Evolutionary conservation across 2,329 filamentous ascomycete species (phyloP).

Genomic region (Delphinella strobiligena): DNA sequence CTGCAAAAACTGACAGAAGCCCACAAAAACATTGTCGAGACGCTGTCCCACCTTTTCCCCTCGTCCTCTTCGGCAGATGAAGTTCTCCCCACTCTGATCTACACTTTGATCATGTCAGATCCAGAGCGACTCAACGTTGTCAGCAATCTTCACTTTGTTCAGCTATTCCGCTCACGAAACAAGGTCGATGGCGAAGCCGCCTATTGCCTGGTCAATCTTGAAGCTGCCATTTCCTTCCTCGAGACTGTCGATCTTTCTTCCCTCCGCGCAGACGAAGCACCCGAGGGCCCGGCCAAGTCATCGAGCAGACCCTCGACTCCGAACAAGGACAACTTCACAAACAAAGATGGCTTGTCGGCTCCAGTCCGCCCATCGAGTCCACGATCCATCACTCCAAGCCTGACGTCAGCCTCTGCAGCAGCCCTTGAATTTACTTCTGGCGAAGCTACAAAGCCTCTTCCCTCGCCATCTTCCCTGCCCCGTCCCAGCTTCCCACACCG

Average conservation of each 20-base stretch:
- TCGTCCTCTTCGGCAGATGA: slow-evolving; percentile 87
- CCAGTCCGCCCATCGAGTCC: slow-evolving; percentile 19
- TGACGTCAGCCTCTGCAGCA: slow-evolving; percentile 13
- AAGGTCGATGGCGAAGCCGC: slow-evolving; percentile 90
- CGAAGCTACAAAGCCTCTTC: slow-evolving; percentile 16
- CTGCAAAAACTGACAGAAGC: slow-evolving; percentile 76
- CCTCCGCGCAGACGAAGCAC: slow-evolving; percentile 66
- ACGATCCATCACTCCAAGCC: slow-evolving; percentile 22
- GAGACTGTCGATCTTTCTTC: slow-evolving; percentile 92
- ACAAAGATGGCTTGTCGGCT: slow-evolving; percentile 27
- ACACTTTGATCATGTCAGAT: slow-evolving; percentile 81
- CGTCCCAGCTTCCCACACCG: slow-evolving; percentile 50
- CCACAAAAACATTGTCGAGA: slow-evolving; percentile 91
- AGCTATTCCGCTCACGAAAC: slow-evolving; percentile 72
- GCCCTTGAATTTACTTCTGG: slow-evolving; percentile 4
- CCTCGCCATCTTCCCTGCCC: slow-evolving; percentile 11
- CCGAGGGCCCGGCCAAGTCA: slow-evolving; percentile 52
- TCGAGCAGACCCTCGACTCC: slow-evolving; percentile 35
- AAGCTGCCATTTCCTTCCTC: slow-evolving; percentile 86
- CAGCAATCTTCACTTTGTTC: slow-evolving; percentile 91
- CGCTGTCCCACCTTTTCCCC: slow-evolving; percentile 52
- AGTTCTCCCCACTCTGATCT: slow-evolving; percentile 93
- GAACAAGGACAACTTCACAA: slow-evolving; percentile 28
- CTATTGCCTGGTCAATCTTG: slow-evolving; percentile 91
- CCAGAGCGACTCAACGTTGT: slow-evolving; percentile 78